A percentile compares a stretch with the other conserved stretches of the same genome.
Evolutionary conservation across 495 filamentous ascomycete genomes (phyloP).

Genomic region (Polyplosphaeria fusca): DNA sequence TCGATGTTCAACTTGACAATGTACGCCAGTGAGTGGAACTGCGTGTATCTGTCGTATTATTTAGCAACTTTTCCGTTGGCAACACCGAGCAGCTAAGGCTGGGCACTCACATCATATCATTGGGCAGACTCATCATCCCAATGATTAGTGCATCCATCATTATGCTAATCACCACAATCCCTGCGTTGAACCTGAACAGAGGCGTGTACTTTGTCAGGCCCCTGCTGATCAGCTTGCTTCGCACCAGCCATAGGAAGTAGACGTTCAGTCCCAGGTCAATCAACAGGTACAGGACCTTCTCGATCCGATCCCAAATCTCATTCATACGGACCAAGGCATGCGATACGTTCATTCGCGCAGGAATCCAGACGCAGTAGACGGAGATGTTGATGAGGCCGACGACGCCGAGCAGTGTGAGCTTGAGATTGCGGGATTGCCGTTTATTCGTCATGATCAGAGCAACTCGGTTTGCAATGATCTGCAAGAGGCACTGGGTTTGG

Average conservation of each 20-base stretch:
- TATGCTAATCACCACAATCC: constrained; percentile 2
- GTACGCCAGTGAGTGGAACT: constrained; percentile 20
- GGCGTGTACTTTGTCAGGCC: constrained; percentile 22
- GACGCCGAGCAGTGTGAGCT: neutral
- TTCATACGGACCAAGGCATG: constrained; percentile 4
- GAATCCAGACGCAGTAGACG: constrained; percentile 19
- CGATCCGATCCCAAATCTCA: constrained; percentile 14
- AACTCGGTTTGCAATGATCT: constrained; percentile 17
- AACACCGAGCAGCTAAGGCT: neutral
- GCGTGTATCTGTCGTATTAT: constrained; percentile 5
- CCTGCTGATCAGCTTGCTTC: constrained; percentile 3
- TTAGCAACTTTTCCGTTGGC: neutral
- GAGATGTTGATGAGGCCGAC: constrained; percentile 19
- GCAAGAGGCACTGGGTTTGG: no score
- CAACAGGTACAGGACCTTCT: constrained; percentile 16
- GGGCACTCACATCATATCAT: constrained; percentile 7
- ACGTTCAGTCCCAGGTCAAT: no score
- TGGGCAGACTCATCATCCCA: constrained; percentile 11
- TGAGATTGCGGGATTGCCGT: neutral
- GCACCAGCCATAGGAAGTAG: constrained; percentile 15
- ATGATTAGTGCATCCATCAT: constrained; percentile 12
- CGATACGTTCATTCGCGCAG: neutral
- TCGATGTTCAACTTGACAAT: constrained; percentile 22
- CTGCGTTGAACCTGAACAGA: constrained; percentile 18
- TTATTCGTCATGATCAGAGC: constrained; percentile 18